Percentiles rank a stretch among this genome's conserved stretches.
Evolutionary conservation across 1,284 basidiomycete species (phyloP).

Genomic region (Apiotrichum porosum): DNA sequence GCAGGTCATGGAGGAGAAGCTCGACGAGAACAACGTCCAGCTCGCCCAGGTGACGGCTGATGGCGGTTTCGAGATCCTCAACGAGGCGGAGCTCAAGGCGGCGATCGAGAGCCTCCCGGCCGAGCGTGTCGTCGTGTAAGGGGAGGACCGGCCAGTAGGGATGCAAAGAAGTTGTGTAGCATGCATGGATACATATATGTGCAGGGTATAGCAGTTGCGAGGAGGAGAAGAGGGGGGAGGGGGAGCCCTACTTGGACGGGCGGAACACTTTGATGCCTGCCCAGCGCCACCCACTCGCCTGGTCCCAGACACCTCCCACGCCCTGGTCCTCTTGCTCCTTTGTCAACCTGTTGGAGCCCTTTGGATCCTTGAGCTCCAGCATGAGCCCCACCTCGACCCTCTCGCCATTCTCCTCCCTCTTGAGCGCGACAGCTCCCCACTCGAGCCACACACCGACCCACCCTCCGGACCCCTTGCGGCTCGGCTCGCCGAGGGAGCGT

Average conservation of each 20-base stretch:
- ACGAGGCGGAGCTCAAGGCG: constrained; percentile 68
- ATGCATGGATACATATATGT: constrained; percentile 14
- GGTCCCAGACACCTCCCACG: constrained; percentile 44
- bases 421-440: constrained; percentile 59
- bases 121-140: constrained; percentile 5
- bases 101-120: constrained; percentile 60
- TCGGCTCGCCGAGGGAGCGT: constrained; percentile 67
- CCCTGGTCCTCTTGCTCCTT: constrained; percentile 35
- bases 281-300: constrained; percentile 44
- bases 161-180: constrained; percentile 7
- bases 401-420: neutral
- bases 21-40: constrained; percentile 97
- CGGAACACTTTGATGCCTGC: constrained; percentile 39
- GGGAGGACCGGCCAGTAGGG: neutral
- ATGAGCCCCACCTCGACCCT: constrained; percentile 30
- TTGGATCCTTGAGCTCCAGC: constrained; percentile 39
- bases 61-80: constrained; percentile 77
- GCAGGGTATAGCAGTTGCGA: constrained; percentile 1
- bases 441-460: constrained; percentile 87
- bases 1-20: constrained; percentile 99
- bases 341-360: constrained; percentile 21
- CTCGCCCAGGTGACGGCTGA: constrained; percentile 79
- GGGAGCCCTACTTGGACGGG: neutral
- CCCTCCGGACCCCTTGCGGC: constrained; percentile 80
- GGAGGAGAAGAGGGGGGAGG: neutral